Percentiles rank a stretch among this genome's conserved stretches.
Evolutionary conservation across 106 monocot species (phyloP).

Genomic region (Dendrobium officinale): DNA sequence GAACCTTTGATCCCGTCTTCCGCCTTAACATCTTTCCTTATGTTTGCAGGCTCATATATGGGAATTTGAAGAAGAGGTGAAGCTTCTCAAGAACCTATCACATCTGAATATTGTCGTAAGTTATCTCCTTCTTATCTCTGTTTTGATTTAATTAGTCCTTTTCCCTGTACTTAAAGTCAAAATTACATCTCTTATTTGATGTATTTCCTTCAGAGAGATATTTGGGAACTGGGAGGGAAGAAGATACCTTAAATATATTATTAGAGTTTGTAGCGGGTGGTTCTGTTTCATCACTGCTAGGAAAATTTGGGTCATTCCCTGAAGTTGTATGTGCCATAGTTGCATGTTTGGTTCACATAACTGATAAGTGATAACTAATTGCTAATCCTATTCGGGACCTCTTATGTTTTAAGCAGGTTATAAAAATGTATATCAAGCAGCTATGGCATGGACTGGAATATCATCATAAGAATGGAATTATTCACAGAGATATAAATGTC

Average conservation of each 20-base stretch:
- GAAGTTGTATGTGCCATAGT: slow-evolving; percentile 57
- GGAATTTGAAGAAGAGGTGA: slow-evolving; percentile 96
- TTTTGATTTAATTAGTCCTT: background rate
- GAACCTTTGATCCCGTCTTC: background rate
- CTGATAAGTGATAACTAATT: background rate
- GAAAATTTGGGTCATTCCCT: slow-evolving; percentile 91
- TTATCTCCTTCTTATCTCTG: slow-evolving; percentile 11
- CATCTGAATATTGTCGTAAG: slow-evolving; percentile 97
- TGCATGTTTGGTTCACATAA: background rate
- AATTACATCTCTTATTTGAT: slow-evolving; percentile 2
- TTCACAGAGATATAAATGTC: slow-evolving; percentile 96
- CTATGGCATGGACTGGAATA: slow-evolving; percentile 81
- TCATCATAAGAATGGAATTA: slow-evolving; percentile 88
- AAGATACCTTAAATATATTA: slow-evolving; percentile 82
- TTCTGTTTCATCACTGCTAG: slow-evolving; percentile 87
- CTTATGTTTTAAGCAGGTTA: slow-evolving; percentile 50
- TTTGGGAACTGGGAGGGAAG: slow-evolving; percentile 82
- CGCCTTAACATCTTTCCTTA: background rate
- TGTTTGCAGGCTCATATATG: slow-evolving; percentile 63
- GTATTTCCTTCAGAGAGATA: slow-evolving; percentile 52
- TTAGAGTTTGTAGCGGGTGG: slow-evolving; percentile 95
- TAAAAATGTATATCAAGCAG: slow-evolving; percentile 90
- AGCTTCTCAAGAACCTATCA: slow-evolving; percentile 87
- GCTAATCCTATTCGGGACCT: background rate
- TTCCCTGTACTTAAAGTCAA: background rate